A percentile compares a stretch with the other conserved stretches of the same genome.
Evolutionary conservation across 768 basidiomycete species (phyloP).

Genomic region (Amanita rubescens): DNA sequence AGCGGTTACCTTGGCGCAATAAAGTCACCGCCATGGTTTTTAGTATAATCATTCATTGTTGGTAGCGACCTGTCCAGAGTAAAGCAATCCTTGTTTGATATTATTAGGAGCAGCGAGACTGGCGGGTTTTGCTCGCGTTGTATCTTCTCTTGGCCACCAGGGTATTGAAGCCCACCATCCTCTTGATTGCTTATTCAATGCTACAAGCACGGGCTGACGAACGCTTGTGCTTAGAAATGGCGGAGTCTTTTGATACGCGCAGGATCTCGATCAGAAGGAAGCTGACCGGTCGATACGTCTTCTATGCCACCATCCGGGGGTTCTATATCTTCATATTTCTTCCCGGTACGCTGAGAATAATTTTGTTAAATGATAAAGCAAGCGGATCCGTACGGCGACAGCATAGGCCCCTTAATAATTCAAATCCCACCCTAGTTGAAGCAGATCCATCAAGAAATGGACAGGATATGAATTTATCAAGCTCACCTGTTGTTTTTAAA

Average conservation of each 20-base stretch:
- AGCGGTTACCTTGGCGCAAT: constrained; percentile 83
- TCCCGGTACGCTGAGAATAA: constrained; percentile 27
- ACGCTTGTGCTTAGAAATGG: constrained; percentile 27
- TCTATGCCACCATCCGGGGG: constrained; percentile 89
- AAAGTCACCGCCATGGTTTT: constrained; percentile 86
- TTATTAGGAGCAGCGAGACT: neutral
- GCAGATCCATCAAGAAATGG: neutral
- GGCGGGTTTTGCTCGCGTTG: constrained; percentile 50
- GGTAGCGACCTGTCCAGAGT: constrained; percentile 52
- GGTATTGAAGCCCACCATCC: constrained; percentile 60
- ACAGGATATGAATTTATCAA: neutral
- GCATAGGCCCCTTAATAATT: no score
- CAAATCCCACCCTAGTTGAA: neutral
- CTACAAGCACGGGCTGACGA: constrained; percentile 37
- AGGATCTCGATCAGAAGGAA: constrained; percentile 68
- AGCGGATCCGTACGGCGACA: no score
- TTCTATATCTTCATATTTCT: constrained; percentile 67
- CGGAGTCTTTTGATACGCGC: constrained; percentile 39
- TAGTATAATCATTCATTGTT: constrained; percentile 78
- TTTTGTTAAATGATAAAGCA: neutral
- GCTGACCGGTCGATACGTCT: constrained; percentile 55
- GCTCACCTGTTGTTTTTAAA: neutral
- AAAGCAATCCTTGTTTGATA: constrained; percentile 64
- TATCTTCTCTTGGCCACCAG: constrained; percentile 49
- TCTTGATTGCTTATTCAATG: constrained; percentile 37